Conservation (phyloP, 2,329 filamentous ascomycete species). For the Rhynchosporium agropyri region DNA sequence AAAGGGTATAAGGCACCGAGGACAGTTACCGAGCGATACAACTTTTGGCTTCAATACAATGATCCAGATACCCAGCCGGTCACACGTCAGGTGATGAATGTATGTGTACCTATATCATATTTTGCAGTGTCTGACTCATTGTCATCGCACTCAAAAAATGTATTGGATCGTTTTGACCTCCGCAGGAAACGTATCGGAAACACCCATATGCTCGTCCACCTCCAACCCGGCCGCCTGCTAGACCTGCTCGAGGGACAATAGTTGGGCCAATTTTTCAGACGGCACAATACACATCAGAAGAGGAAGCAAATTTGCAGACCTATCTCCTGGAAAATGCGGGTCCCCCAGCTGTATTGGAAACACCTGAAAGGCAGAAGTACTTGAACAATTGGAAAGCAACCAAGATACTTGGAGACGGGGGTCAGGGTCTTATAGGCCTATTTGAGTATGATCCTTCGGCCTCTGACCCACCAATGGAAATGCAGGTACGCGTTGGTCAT, state of each 20-base stretch:
- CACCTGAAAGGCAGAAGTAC: neutral
- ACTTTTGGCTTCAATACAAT: conserved; percentile 3
- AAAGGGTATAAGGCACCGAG: neutral
- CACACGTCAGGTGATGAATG: neutral
- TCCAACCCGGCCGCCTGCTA: too few relatives aligned
- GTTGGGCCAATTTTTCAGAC: neutral
- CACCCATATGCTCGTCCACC: neutral
- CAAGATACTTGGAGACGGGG: conserved; percentile 6
- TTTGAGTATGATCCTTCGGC: conserved; percentile 5
- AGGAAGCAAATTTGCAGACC: neutral
- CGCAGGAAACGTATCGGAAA: neutral
- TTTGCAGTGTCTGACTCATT: neutral
- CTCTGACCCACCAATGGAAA: neutral
- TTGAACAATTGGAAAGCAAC: neutral
- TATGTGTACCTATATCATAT: neutral
- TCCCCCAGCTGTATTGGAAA: neutral
- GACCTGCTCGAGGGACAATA: neutral
- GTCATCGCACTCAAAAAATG: neutral
- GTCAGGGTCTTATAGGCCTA: neutral
- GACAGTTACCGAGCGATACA: neutral
- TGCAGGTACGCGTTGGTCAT: neutral
- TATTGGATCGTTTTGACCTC: neutral
- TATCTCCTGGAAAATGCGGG: neutral
- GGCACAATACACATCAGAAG: neutral
- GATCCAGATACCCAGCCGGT: neutral